Percentiles rank a stretch among this genome's conserved stretches.
Conservation (phyloP, 2,329 filamentous ascomycete genomes). For the Cryphonectria nitschkei region DNA sequence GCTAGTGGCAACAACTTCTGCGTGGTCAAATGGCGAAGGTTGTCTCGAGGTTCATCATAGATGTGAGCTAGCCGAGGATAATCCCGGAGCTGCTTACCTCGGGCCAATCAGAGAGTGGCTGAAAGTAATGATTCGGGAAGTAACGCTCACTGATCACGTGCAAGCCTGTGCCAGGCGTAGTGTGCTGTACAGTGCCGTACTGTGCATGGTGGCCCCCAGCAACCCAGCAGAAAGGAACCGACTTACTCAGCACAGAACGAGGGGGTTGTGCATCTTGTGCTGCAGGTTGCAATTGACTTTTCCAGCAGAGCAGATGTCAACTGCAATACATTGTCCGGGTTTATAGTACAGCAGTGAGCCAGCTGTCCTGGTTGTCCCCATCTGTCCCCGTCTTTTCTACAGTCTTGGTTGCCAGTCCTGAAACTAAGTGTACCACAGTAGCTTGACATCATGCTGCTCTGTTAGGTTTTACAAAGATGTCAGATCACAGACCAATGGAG, state of each 20-base stretch:
- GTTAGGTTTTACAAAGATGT: neutral
- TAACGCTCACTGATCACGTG: slow-evolving; percentile 15
- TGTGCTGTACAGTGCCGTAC: neutral
- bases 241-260: no score
- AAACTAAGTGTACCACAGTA: no score
- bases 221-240: neutral
- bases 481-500: neutral
- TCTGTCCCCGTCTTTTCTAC: neutral
- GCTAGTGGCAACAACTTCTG: slow-evolving; percentile 21
- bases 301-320: neutral
- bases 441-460: no score
- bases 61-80: slow-evolving; percentile 21
- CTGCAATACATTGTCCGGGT: no score
- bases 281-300: neutral
- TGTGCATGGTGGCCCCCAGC: no score
- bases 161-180: neutral
- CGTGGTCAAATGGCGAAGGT: neutral
- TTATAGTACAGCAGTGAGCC: neutral
- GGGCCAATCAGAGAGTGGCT: slow-evolving; percentile 14
- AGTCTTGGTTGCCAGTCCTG: neutral
- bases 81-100: neutral
- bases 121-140: slow-evolving; percentile 22
- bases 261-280: neutral
- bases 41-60: slow-evolving; percentile 19
- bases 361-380: neutral